These are phyloP conservation scores for Chamaecrista fasciculata DNA, from an alignment of 306 rosid genomes.

Conservation along the genomic window DNA sequence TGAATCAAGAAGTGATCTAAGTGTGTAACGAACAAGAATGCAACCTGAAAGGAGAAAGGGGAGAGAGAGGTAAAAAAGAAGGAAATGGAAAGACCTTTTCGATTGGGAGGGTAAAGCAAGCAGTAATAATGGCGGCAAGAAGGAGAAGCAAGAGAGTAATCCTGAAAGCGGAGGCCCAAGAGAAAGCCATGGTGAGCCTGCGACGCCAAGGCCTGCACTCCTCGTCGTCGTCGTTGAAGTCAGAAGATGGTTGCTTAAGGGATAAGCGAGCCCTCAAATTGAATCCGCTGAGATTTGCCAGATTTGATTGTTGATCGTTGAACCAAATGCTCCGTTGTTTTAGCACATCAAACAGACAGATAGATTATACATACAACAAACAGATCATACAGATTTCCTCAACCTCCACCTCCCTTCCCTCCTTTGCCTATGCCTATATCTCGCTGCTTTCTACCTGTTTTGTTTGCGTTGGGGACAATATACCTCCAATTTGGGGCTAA, in stretches of 20 bases:
- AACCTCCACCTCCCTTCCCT: not conserved
- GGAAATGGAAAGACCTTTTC: constrained; percentile 53
- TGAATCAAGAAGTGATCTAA: not conserved
- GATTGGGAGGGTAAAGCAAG: constrained; percentile 81
- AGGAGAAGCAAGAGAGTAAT: constrained; percentile 67
- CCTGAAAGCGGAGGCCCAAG: constrained; percentile 67
- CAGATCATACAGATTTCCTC: not conserved
- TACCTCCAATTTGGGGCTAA: no score
- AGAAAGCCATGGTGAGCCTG: constrained; percentile 59
- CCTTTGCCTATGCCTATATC: no score
- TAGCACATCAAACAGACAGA: constrained; percentile 24
- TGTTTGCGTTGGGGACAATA: no score
- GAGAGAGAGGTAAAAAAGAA: constrained; percentile 18
- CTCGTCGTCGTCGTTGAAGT: constrained; percentile 51
- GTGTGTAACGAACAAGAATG: not conserved
- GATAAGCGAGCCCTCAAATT: constrained; percentile 78
- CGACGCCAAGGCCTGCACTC: constrained; percentile 81
- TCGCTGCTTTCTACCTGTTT: no score
- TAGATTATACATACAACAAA: no score
- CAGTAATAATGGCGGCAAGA: constrained; percentile 53
- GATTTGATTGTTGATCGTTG: constrained; percentile 36
- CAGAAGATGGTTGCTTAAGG: constrained; percentile 55
- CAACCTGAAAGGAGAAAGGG: not conserved
- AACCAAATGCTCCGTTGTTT: constrained; percentile 17
- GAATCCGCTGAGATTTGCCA: constrained; percentile 70